Base-by-base conservation (phyloP, 208 protist species). In the Trypanosoma platydactyli region DNA sequence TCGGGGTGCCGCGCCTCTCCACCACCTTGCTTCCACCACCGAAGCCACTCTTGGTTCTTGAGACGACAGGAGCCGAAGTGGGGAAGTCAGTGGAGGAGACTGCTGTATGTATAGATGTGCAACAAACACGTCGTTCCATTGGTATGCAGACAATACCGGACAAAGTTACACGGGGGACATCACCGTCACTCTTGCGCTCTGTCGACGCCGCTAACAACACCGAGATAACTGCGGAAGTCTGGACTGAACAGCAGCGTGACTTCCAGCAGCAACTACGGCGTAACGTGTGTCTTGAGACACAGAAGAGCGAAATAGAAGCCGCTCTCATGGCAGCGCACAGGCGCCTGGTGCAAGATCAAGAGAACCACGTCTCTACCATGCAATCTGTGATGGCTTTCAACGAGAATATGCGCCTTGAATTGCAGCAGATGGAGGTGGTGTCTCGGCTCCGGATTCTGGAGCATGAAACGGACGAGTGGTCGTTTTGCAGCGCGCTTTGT, bases 11-110 rank as follows among this genome's bases (percentile, higher is more conserved):
- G 24, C 12, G 50, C 24, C 25, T 44, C 30, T 13, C 18, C 30
- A n/a, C n/a, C n/a, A n/a, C n/a, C n/a, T n/a, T n/a, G n/a, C 53
- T 58, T 7, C 56, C 56, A 61, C 56, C 56, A 24, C 40, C 56
- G 46, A 9, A 13, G 6, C 56, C 56, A 33, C 38, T 27, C 16
- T 48, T 33, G 20, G 12, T 33, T 25, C 13, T 33, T 29, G 46
- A n/a, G n/a, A 30, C 56, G 27, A 20, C 18, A 41, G 30, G 12
- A 7, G 41, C 41, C 12, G 41, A 45, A 18, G 15, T 45, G n/a
- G n/a, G n/a, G n/a, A n/a, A n/a, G n/a, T n/a, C n/a, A n/a, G n/a
- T n/a, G n/a, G n/a, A n/a, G n/a, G n/a, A n/a, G n/a, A n/a, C n/a
- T n/a, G n/a, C n/a, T n/a, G n/a, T n/a, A n/a, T n/a, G n/a, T n/a